Conservation (phyloP, 176 grass and related monocot genomes). For the Calamus simplicifolius region DNA sequence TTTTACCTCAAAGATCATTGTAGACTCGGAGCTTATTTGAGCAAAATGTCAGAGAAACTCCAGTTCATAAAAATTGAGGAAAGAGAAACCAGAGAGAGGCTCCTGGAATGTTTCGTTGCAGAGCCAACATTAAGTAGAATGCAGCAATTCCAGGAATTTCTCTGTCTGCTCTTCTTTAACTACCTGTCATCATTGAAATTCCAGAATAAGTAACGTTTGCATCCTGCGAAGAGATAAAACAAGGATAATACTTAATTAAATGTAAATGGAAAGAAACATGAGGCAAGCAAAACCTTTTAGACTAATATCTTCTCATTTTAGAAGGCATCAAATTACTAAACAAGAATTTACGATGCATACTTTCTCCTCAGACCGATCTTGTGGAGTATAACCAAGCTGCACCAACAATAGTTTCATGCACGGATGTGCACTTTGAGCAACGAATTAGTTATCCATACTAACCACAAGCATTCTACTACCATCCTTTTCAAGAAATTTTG, state of each 20-base stretch:
- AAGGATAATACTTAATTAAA: no score
- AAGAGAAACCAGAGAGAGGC: conserved; percentile 1
- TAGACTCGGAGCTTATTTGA: conserved; percentile 16
- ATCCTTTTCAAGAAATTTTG: no score
- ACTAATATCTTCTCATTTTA: neutral
- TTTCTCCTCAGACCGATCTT: no score
- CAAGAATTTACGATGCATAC: no score
- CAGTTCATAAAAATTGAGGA: conserved; percentile 17
- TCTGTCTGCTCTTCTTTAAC: conserved; percentile 47
- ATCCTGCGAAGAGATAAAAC: no score
- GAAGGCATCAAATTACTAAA: no score
- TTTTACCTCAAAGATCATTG: conserved; percentile 42
- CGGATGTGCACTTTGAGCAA: no score
- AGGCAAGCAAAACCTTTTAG: conserved; percentile 34
- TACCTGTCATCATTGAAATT: conserved; percentile 32
- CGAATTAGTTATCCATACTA: no score
- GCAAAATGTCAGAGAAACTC: conserved; percentile 20
- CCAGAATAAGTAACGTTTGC: neutral
- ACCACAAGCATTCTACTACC: no score
- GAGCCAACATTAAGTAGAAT: conserved; percentile 31
- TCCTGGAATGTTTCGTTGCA: conserved; percentile 29
- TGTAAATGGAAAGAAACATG: no score
- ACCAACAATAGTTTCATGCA: no score
- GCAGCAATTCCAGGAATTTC: conserved; percentile 41
- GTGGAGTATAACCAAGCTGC: no score